These are phyloP conservation scores for Claviceps quebecensis DNA, from an alignment of 2,329 filamentous ascomycete genomes.

Conservation along the genomic window DNA sequence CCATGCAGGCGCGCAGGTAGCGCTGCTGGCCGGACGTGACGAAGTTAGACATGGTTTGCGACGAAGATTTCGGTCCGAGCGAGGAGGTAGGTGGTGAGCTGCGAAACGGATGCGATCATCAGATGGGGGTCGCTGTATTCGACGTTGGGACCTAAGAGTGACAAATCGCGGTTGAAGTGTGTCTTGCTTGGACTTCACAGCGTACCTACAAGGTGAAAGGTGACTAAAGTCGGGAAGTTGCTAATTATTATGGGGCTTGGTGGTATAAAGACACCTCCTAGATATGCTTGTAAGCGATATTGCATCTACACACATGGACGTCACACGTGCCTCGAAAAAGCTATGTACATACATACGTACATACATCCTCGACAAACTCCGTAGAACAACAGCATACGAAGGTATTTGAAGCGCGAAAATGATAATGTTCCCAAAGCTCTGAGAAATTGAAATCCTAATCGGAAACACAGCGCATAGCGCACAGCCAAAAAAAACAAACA, in stretches of 20 bases:
- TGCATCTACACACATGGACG: not conserved
- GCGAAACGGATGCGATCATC: not conserved
- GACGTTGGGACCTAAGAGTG: too few relatives aligned
- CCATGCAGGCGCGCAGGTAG: constrained; percentile 92
- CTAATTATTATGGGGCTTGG: not conserved
- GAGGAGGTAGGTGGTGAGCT: not conserved
- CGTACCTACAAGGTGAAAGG: too few relatives aligned
- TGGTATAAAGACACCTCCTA: too few relatives aligned
- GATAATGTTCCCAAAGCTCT: too few relatives aligned
- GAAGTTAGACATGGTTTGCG: constrained; percentile 34
- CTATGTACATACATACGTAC: too few relatives aligned
- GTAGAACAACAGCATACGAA: not conserved
- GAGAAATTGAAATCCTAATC: too few relatives aligned
- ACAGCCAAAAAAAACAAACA: not conserved
- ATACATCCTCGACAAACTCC: too few relatives aligned
- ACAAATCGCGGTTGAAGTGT: too few relatives aligned
- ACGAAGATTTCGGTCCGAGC: not conserved
- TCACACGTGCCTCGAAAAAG: not conserved
- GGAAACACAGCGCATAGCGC: too few relatives aligned
- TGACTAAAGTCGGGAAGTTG: too few relatives aligned
- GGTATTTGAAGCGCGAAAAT: too few relatives aligned
- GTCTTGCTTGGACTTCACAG: too few relatives aligned
- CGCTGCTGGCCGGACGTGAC: constrained; percentile 65
- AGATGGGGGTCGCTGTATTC: not conserved
- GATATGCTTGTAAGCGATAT: constrained; percentile 7